Evolutionary conservation across 2,329 filamentous ascomycete genomes (phyloP).

Genomic region (Stemphylium vesicarium): DNA sequence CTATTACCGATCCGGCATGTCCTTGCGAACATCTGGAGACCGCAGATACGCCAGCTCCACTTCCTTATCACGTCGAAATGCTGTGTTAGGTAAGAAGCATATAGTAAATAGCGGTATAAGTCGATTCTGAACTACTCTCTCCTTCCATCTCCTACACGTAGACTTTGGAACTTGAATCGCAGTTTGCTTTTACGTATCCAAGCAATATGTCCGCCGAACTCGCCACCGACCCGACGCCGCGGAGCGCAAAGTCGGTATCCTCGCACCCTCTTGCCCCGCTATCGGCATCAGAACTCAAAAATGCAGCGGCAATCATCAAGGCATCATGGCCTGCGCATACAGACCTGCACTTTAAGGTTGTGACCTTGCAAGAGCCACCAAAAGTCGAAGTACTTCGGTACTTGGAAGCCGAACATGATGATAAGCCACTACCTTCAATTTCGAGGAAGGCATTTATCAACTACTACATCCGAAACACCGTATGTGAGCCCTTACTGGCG

Average conservation of each 20-base stretch:
- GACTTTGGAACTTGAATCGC: neutral
- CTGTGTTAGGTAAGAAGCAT: constrained; percentile 11
- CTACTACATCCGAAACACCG: constrained; percentile 67
- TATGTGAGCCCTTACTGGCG: constrained; percentile 39
- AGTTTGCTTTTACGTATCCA: neutral
- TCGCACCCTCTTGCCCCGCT: constrained; percentile 68
- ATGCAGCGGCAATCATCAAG: constrained; percentile 58
- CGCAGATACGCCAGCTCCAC: constrained; percentile 21
- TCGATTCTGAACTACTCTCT: neutral
- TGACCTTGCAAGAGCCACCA: constrained; percentile 69
- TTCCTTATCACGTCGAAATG: constrained; percentile 27
- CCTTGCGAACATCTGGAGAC: constrained; percentile 24
- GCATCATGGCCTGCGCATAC: constrained; percentile 62
- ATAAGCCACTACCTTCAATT: constrained; percentile 58
- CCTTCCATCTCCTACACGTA: neutral
- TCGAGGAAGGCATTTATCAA: constrained; percentile 62
- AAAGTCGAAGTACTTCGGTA: constrained; percentile 67
- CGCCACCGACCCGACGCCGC: constrained; percentile 29
- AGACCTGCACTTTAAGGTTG: constrained; percentile 68
- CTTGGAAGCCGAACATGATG: constrained; percentile 66
- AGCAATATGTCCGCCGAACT: constrained; percentile 39
- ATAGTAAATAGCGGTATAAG: neutral
- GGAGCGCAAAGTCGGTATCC: constrained; percentile 27
- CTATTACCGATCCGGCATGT: constrained; percentile 34
- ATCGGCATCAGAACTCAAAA: constrained; percentile 62